Conservation (phyloP, 2,329 filamentous ascomycete species). For the Fusarium paranaense region DNA sequence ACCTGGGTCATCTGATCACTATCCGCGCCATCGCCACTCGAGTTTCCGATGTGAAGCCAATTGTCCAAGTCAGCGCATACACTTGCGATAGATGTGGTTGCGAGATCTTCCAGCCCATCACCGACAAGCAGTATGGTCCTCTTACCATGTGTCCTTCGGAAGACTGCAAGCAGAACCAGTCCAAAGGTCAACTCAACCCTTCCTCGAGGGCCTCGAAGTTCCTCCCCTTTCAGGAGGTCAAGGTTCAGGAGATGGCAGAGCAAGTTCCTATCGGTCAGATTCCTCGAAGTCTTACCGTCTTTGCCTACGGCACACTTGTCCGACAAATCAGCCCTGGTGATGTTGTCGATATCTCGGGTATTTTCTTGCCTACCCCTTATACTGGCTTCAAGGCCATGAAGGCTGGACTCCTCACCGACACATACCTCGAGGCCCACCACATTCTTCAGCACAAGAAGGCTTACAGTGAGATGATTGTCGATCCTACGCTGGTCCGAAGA, state of each 20-base stretch:
- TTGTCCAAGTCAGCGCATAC: slow-evolving; percentile 98
- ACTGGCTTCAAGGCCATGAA: slow-evolving; percentile 99
- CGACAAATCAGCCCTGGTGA: slow-evolving; percentile 93
- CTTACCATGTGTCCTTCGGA: slow-evolving; percentile 87
- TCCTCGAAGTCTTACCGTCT: slow-evolving; percentile 87
- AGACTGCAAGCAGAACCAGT: slow-evolving; percentile 91
- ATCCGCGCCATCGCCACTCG: slow-evolving; percentile 93
- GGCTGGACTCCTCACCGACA: slow-evolving; percentile 95
- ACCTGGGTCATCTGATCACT: slow-evolving; percentile 93
- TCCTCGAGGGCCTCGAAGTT: slow-evolving; percentile 98
- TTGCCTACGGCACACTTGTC: slow-evolving; percentile 89
- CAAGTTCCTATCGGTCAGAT: slow-evolving; percentile 99
- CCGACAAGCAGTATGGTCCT: slow-evolving; percentile 89
- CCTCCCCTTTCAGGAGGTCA: slow-evolving; percentile 96
- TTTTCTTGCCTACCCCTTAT: slow-evolving; percentile 97
- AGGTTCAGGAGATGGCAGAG: slow-evolving; percentile 99
- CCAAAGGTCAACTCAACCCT: slow-evolving; percentile 92
- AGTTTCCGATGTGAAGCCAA: slow-evolving; percentile 97
- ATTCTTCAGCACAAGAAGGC: slow-evolving; percentile 98
- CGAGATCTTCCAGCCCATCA: slow-evolving; percentile 97
- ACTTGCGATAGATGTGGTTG: slow-evolving; percentile 96
- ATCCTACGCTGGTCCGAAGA: slow-evolving; percentile 80
- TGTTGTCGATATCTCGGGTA: slow-evolving; percentile 91
- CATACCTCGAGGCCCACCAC: slow-evolving; percentile 94
- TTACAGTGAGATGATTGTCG: slow-evolving; percentile 91